Percentiles rank a stretch among this genome's conserved stretches.
Evolutionary conservation across 768 basidiomycete species (phyloP).

Genomic region (Coprinellus micaceus): DNA sequence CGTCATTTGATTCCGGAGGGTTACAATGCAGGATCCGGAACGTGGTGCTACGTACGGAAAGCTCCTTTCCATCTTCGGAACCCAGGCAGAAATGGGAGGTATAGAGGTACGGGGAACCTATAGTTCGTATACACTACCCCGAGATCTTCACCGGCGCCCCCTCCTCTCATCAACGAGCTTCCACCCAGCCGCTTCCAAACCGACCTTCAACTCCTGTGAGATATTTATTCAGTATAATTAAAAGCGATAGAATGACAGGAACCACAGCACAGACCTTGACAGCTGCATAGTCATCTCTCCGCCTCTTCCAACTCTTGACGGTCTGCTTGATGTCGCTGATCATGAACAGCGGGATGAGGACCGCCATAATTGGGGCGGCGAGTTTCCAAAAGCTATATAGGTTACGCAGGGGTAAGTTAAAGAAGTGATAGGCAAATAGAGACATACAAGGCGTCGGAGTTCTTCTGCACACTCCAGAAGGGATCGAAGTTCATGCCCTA

Average conservation of each 20-base stretch:
- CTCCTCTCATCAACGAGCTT: too few relatives aligned
- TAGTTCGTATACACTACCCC: neutral
- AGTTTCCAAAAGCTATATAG: constrained; percentile 63
- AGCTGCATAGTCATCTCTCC: constrained; percentile 28
- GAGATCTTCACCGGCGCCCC: neutral
- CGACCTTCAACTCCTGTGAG: too few relatives aligned
- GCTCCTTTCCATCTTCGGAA: too few relatives aligned
- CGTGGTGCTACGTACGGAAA: too few relatives aligned
- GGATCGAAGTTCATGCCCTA: constrained; percentile 68
- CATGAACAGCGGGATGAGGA: constrained; percentile 56
- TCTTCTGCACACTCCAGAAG: constrained; percentile 46
- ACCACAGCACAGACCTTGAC: constrained; percentile 33
- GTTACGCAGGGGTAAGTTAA: neutral
- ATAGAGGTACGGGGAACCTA: neutral
- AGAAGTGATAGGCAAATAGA: neutral
- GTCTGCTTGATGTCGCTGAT: constrained; percentile 48
- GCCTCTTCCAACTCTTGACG: constrained; percentile 47
- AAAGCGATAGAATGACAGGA: too few relatives aligned
- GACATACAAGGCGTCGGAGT: constrained; percentile 47
- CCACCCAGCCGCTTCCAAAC: too few relatives aligned
- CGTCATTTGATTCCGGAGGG: too few relatives aligned
- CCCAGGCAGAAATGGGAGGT: too few relatives aligned
- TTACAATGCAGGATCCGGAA: too few relatives aligned
- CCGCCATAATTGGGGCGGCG: constrained; percentile 56
- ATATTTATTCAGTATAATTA: too few relatives aligned